Percentiles rank a stretch among this genome's conserved stretches.
Evolutionary conservation across 169 alveolate genomes (phyloP).

Genomic region (Eimeria maxima): DNA sequence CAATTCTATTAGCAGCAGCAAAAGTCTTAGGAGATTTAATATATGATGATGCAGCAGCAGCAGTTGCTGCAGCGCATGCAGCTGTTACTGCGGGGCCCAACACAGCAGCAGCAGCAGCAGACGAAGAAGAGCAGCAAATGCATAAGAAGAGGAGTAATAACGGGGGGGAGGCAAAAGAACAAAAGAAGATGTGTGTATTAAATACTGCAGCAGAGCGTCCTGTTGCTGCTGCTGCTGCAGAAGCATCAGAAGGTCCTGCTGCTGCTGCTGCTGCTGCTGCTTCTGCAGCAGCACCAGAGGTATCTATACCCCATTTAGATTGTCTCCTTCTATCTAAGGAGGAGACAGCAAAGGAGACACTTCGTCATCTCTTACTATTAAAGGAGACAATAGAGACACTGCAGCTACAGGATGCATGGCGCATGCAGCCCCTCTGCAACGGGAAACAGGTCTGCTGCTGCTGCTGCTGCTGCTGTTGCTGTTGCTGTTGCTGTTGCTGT

Average conservation of each 20-base stretch:
- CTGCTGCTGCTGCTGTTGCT: too few species aligned
- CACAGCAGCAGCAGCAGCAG: neutral
- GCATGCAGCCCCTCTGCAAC: conserved; percentile 60
- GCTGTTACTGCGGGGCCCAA: too few species aligned
- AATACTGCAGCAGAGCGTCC: neutral
- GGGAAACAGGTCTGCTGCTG: neutral
- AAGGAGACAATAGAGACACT: conserved; percentile 23
- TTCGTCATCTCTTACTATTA: neutral
- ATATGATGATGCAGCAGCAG: neutral
- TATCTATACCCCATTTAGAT: neutral
- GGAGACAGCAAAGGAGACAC: conserved; percentile 7
- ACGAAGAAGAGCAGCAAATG: neutral
- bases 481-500: neutral
- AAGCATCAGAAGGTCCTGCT: too few species aligned
- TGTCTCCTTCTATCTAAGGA: neutral
- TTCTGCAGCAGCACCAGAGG: too few species aligned
- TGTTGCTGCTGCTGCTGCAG: neutral
- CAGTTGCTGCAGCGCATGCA: neutral
- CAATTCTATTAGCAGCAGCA: conserved; percentile 7
- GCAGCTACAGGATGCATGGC: conserved; percentile 11
- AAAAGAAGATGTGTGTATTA: neutral
- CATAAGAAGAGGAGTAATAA: neutral
- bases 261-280: too few species aligned
- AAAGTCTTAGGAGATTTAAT: neutral
- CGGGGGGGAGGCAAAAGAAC: neutral